Base-by-base conservation (phyloP, 2,329 filamentous ascomycete genomes). In the Fusarium anguioides region DNA sequence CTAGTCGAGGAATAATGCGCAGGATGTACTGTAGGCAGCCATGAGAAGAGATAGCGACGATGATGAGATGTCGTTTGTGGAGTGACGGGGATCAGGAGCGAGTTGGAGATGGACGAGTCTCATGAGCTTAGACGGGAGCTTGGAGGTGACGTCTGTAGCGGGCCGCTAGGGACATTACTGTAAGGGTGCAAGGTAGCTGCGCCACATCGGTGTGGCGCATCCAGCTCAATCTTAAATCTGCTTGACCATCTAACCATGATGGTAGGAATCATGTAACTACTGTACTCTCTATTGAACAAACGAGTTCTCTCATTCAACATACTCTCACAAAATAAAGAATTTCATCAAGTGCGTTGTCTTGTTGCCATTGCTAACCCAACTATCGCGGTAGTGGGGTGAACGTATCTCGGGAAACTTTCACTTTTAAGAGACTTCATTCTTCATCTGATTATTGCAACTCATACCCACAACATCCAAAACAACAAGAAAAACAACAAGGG, bases 101-200 rank as follows among this genome's bases (percentile, higher is more conserved):
- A 71, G 70, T 72, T 70, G 59, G 47, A 64, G 59, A 59, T 66
- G 59, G 64, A 64, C 44, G 59, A 46, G 40, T 44, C 35, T 49
- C 31, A 29, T 55, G 48, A 66, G 55, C 61, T 61, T 29, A 35
- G 41, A 17, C 35, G 23, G 20, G 10, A 55, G 47, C 48, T 53
- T 41, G 11, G 37, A 51, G 42, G 61, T 71, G 70, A 72, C 68
- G 66, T 72, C 55, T 41, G 29, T 47, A 66, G 62, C 31, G 48
- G 61, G 35, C n/a, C 35, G 31, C 56, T 60, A 51, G n/a, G 40
- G 24, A 59, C 21, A 35, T 26, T 49, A n/a, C n/a, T n/a, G n/a
- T n/a, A 37, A 48, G 37, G 26, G 35, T 46, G 44, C 40, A n/a
- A 64, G 41, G 18, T 5, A 37, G 36, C 66, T 67, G 66, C 49